Base-by-base conservation (phyloP, 257 asterid species). In the Verbascum thapsus region DNA sequence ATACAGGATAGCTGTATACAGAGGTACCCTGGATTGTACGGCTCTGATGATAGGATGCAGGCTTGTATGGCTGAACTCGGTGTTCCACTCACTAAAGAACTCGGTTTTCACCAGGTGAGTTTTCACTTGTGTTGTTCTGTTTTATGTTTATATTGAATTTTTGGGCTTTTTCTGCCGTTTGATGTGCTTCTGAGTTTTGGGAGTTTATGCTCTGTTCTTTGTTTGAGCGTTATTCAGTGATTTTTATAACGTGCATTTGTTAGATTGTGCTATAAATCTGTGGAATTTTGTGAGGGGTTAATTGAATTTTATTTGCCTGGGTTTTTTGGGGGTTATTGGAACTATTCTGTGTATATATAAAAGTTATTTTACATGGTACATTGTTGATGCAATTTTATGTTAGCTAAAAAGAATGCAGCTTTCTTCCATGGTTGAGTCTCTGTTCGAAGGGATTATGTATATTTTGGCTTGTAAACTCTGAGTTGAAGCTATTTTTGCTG, bases 11-110 rank as follows among this genome's bases (percentile, higher is more conserved):
- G 71, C 44, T 85, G 94, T 63, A 82, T 85, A 35, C 83, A 83
- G 61, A 73, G 89, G 44, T 85, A 85, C 45, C 88, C 89, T 6
- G 87, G 94, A 12, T 63, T 85, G 76, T 85, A 85, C 64, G 94
- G 89, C 43, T 80, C 87, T 15, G 94, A 85, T 72, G 94, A 82
- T 47, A 53, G 92, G 58, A 80, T 85, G 76, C 91, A 84, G 76
- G 89, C 94, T 15, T 85, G 94, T 76, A 85, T 85, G 94, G 85
- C 94, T 42, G 94, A 85, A 67, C 87, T 85, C 60, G 94, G 94
- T 0, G 94, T 85, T 3, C 94, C 94, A 22, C 85, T 85, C 64
- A 85, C 94, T 32, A 80, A 80, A 63, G 89, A 85, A 80, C 81
- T 77, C 68, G 94, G 94, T 15, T 85, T 85, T 72, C 94, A 85